These are phyloP conservation scores for Hibiscus trionum DNA, from an alignment of 345 rosid species.

Conservation along the genomic window DNA sequence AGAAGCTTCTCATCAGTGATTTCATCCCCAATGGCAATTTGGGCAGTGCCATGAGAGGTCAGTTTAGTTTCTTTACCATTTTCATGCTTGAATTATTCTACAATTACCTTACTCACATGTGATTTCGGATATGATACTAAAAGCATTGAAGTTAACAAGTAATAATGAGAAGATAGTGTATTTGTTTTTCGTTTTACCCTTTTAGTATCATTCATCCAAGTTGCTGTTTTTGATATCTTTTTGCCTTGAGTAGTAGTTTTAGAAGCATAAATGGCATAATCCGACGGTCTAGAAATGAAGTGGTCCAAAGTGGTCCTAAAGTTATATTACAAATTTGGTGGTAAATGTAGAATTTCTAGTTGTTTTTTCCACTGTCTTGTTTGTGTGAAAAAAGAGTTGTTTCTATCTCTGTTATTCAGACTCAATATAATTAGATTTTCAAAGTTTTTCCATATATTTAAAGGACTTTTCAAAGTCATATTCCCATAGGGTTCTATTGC, in stretches of 20 bases:
- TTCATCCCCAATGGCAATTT: conserved; percentile 85
- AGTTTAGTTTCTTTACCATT: background rate
- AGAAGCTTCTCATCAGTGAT: conserved; percentile 88
- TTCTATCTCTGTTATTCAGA: background rate
- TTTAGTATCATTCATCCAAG: background rate
- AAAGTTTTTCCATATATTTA: too few relatives aligned
- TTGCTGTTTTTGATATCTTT: background rate
- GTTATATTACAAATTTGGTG: background rate
- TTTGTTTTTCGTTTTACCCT: background rate
- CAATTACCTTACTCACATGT: background rate
- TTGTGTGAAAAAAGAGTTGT: background rate
- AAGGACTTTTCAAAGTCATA: too few relatives aligned
- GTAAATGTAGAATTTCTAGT: background rate
- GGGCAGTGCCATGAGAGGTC: conserved; percentile 75
- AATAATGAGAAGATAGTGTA: background rate
- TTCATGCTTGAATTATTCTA: background rate
- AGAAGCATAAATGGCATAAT: background rate
- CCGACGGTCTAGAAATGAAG: background rate
- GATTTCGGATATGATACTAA: background rate
- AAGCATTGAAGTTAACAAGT: background rate
- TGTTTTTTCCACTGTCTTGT: background rate
- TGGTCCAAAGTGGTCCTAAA: conserved; percentile 8
- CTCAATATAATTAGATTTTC: too few relatives aligned
- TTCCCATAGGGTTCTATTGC: background rate
- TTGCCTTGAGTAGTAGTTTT: background rate